Evolutionary conservation across 1,284 basidiomycete species (phyloP), one percentile per base, ranked within the genome.

Genomic region (Omphalotus olearius): DNA sequence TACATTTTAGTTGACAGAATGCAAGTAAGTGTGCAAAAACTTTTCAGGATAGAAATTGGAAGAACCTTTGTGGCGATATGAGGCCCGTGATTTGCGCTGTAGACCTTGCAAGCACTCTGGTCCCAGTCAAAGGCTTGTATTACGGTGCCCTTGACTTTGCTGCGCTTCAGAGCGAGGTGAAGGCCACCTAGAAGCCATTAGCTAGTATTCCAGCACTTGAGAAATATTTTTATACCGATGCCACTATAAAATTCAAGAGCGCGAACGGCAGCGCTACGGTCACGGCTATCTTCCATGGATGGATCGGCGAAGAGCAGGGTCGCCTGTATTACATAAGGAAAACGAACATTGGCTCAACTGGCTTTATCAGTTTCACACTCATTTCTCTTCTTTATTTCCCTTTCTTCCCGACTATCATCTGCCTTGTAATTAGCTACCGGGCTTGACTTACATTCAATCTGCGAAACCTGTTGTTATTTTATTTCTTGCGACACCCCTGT

Each of bases 211-310:
- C 52, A n/a, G 45, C 43, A 13, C 36, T 36, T 16, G 41, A 62
- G 23, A 23, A 3, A 23, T 23, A 66, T 13, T 46, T 74, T 35
- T 33, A 71, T 25, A 52, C 88, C 88, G 61, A 90, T 89, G 30
- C 88, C 87, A 46, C 79, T 80, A 66, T 85, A 90, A 61, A 90
- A 90, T 65, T 90, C 87, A 38, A 88, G 65, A n/a, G 78, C 81
- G 28, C 71, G 72, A 35, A 39, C 28, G 33, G 40, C 39, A 33
- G 13, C 16, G 25, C 14, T 26, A 23, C 30, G 23, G 23, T 42
- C 36, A 49, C n/a, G 18, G 18, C 20, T 30, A 17, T 10, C 11
- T 9, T 23, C 13, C 17, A 42, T 42, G 17, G 16, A 23, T 16
- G n/a, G 17, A 33, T 23, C 23, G 23, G 23, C 5, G 23, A 23